Evolutionary conservation across 2,329 filamentous ascomycete genomes (phyloP), one percentile per base, ranked within the genome.

Genomic region (Escovopsis weberi): DNA sequence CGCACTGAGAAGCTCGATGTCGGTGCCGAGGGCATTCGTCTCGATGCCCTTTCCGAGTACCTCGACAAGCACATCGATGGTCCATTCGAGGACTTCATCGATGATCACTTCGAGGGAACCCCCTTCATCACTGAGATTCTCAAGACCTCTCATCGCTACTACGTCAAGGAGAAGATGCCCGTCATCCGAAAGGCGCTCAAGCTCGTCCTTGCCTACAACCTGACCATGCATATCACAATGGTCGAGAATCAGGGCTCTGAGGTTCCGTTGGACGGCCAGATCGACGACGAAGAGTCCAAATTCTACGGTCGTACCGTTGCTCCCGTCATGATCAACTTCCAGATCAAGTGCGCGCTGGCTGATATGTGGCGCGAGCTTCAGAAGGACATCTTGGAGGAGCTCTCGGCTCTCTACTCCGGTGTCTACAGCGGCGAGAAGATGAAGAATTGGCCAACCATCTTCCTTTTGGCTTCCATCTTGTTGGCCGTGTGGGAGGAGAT

Each of bases 311-410:
- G 89, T 69, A 88, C 82, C 33, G 80, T 94, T 48, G 89, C 89
- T 12, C 89, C 89, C 11, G 88, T 95, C 59, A 94, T 96, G 88
- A 93, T 96, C 75, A 96, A 95, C 71, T 95, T 95, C 76, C 86
- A 95, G 68, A 87, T 96, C 70, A 96, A 96, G 75, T 91, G 85
- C 56, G 88, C 88, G 43, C 80, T 96, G 66, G 89, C 88, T 51
- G 87, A 93, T 56, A 93, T 95, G 85, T 96, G 89, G 89, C 87
- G 89, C 50, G 88, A 94, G 63, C 72, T 96, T 45, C 88, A 95
- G 62, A 94, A 93, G 68, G 89, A 95, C 54, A 87, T 95, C 33
- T 73, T 96, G 2, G 88, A 94, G 67, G 89, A 96, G 68, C 75
- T 96, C 1, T 95, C 89, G 1, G 68, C 78, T 6, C 74, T 96